Conservation (phyloP, 441 rosid species). For the Daphne laureola region DNA sequence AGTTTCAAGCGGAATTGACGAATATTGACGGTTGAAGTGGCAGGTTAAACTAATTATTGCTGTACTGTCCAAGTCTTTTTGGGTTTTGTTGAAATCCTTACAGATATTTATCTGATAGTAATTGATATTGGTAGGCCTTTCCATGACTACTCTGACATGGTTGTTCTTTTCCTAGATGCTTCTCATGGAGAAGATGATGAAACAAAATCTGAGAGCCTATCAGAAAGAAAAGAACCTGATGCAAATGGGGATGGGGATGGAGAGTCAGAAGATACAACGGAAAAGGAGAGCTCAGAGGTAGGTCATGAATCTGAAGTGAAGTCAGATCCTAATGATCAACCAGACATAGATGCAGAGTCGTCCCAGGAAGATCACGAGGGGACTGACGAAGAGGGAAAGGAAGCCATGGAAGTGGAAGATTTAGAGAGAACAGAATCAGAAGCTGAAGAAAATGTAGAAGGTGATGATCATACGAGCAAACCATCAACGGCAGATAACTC, state of each 20-base stretch:
- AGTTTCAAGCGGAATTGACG: too few relatives aligned
- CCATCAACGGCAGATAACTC: constrained; percentile 16
- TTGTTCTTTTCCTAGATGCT: constrained; percentile 25
- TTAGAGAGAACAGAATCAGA: constrained; percentile 33
- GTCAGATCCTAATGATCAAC: constrained; percentile 36
- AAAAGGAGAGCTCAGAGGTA: constrained; percentile 24
- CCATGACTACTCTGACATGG: neutral
- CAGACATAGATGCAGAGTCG: constrained; percentile 22
- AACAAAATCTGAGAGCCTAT: constrained; percentile 22
- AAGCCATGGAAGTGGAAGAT: constrained; percentile 31
- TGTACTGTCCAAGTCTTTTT: too few relatives aligned
- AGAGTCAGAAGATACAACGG: constrained; percentile 28
- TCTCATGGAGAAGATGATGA: constrained; percentile 31
- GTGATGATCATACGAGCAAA: constrained; percentile 23
- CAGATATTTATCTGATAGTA: neutral
- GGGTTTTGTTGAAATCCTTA: too few relatives aligned
- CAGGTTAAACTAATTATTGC: too few relatives aligned
- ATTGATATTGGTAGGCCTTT: neutral
- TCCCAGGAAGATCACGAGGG: constrained; percentile 27
- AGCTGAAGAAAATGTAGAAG: constrained; percentile 34
- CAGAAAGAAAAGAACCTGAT: constrained; percentile 34
- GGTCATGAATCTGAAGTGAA: constrained; percentile 40
- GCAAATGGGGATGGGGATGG: constrained; percentile 43
- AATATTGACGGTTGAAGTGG: too few relatives aligned
- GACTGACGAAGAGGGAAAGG: constrained; percentile 30